Evolutionary conservation across 257 asterid genomes (phyloP).

Genomic region (Nicotiana sylvestris): DNA sequence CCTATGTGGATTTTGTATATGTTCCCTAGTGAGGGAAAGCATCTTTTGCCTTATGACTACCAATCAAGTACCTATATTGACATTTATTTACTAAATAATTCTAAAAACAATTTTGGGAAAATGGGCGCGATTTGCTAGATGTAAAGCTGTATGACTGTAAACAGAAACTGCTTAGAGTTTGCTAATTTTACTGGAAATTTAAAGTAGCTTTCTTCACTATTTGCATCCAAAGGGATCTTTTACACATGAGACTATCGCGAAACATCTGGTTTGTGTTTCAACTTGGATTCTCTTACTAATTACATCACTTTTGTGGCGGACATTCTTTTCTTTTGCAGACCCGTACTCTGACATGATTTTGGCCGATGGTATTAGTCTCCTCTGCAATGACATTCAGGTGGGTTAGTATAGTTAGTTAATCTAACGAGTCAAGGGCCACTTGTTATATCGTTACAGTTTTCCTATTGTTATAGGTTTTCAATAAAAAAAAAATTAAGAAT

Average conservation of each 20-base stretch:
- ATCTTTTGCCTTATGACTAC: neutral
- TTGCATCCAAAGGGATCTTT: neutral
- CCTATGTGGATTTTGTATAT: neutral
- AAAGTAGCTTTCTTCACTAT: neutral
- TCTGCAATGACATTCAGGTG: constrained; percentile 53
- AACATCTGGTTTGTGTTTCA: neutral
- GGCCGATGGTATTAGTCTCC: constrained; percentile 49
- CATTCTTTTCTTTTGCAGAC: constrained; percentile 27
- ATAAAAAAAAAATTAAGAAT: too few species aligned
- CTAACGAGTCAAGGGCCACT: neutral
- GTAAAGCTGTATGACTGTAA: neutral
- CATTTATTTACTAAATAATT: neutral
- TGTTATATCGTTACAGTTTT: neutral
- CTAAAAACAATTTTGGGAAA: neutral
- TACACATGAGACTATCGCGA: neutral
- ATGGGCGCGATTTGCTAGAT: neutral
- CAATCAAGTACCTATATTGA: neutral
- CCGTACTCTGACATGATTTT: constrained; percentile 41
- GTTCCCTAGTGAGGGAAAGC: neutral
- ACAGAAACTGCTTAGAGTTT: neutral
- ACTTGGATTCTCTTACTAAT: neutral
- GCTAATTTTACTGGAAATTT: neutral
- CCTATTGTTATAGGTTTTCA: too few species aligned
- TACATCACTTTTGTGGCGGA: neutral
- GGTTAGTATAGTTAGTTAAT: constrained; percentile 9